Conservation (phyloP, 495 filamentous ascomycete species). For the Penicillium turbatum region DNA sequence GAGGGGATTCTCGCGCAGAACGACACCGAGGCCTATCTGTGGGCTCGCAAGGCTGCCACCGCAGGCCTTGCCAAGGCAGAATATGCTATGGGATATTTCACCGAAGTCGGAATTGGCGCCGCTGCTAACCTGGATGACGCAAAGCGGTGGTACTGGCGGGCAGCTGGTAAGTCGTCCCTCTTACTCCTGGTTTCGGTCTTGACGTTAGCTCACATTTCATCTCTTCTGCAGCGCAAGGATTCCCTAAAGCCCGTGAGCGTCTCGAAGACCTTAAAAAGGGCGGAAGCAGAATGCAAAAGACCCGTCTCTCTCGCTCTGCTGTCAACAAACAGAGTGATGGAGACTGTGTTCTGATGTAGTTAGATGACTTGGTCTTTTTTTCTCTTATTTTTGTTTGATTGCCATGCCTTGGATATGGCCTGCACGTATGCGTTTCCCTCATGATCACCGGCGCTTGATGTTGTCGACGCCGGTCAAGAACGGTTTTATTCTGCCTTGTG, state of each 20-base stretch:
- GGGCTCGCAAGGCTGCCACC: conserved; percentile 88
- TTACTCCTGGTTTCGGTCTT: conserved; percentile 12
- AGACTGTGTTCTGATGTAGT: conserved; percentile 79
- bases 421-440: conserved; percentile 13
- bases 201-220: neutral
- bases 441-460: conserved; percentile 18
- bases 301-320: conserved; percentile 77
- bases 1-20: conserved; percentile 86
- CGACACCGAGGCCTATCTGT: conserved; percentile 94
- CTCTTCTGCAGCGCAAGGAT: conserved; percentile 70
- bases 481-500: conserved; percentile 5
- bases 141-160: conserved; percentile 96
- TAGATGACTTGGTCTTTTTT: conserved; percentile 2
- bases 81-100: conserved; percentile 98
- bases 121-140: conserved; percentile 85
- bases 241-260: conserved; percentile 85
- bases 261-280: conserved; percentile 86
- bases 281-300: conserved; percentile 65
- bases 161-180: conserved; percentile 71
- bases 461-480: neutral
- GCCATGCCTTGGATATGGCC: neutral
- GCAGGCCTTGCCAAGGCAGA: conserved; percentile 85
- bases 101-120: conserved; percentile 90
- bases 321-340: conserved; percentile 76
- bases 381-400: conserved; percentile 2